Evolutionary conservation across 2,329 filamentous ascomycete genomes (phyloP).

Genomic region (Paraphoma chrysanthemicola): DNA sequence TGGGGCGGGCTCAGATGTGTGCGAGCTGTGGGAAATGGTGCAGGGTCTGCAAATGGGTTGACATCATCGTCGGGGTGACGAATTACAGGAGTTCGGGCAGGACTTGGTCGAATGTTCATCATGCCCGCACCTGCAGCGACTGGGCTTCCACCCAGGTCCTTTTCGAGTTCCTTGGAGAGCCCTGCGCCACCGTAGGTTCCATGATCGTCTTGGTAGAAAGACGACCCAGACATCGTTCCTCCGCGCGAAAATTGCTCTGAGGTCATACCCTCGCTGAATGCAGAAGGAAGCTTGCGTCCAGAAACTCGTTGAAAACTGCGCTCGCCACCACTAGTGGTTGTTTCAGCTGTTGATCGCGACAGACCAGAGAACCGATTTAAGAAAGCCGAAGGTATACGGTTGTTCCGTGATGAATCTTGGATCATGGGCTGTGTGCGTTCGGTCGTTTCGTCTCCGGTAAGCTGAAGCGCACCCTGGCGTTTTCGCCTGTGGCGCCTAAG

Average conservation of each 20-base stretch:
- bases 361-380: constrained; percentile 49
- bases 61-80: constrained; percentile 50
- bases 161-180: constrained; percentile 30
- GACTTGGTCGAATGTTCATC: constrained; percentile 58
- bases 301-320: constrained; percentile 56
- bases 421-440: constrained; percentile 48
- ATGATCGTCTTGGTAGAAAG: constrained; percentile 55
- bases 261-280: constrained; percentile 57
- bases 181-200: constrained; percentile 48
- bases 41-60: constrained; percentile 11
- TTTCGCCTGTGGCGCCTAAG: constrained; percentile 59
- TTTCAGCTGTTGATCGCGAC: constrained; percentile 46
- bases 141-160: constrained; percentile 35
- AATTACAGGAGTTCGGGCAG: constrained; percentile 67
- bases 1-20: constrained; percentile 46
- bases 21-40: constrained; percentile 30
- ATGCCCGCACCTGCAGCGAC: constrained; percentile 27
- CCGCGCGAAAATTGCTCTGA: constrained; percentile 44
- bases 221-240: constrained; percentile 45
- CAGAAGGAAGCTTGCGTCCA: constrained; percentile 57
- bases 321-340: constrained; percentile 45
- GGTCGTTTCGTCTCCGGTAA: constrained; percentile 33
- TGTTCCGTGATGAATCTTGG: constrained; percentile 45
- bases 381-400: constrained; percentile 49
- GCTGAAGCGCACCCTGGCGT: constrained; percentile 37